Percentiles rank a stretch among this genome's conserved stretches.
phyloP scores from a whole-genome alignment of 2,329 filamentous ascomycete genomes.

The Aspergillus transmontanensis region DNA sequence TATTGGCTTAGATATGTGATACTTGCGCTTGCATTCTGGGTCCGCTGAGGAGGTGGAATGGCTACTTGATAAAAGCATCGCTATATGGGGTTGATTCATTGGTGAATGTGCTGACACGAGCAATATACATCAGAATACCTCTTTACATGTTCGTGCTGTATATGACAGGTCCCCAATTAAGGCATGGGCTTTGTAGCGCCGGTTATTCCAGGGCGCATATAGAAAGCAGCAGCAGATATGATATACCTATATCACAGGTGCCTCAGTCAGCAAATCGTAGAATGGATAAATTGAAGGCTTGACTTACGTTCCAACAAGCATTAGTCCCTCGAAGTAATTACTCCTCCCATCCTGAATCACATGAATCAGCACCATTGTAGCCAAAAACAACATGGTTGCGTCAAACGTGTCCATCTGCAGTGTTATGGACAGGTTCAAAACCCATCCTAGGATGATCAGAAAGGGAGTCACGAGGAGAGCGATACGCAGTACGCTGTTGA shows the following conservation, averaged over 20 bases:
- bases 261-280: neutral
- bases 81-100: neutral
- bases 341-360: constrained; percentile 23
- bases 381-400: constrained; percentile 20
- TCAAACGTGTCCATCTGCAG: constrained; percentile 23
- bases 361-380: constrained; percentile 24
- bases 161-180: neutral
- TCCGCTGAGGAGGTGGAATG: constrained; percentile 3
- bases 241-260: constrained; percentile 12
- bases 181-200: neutral
- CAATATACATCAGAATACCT: neutral
- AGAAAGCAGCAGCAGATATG: constrained; percentile 20
- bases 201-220: constrained; percentile 12
- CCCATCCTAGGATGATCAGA: constrained; percentile 18
- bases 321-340: constrained; percentile 25
- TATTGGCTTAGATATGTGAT: constrained; percentile 11
- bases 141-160: neutral
- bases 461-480: constrained; percentile 19
- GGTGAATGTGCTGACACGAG: neutral
- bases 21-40: constrained; percentile 15
- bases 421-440: constrained; percentile 12
- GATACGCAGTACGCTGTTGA: constrained; percentile 19
- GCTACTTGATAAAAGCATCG: neutral
- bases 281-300: neutral
- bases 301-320: constrained; percentile 26